Evolutionary conservation across 2,329 filamentous ascomycete genomes (phyloP).

Genomic region (Botrytis tulipae): DNA sequence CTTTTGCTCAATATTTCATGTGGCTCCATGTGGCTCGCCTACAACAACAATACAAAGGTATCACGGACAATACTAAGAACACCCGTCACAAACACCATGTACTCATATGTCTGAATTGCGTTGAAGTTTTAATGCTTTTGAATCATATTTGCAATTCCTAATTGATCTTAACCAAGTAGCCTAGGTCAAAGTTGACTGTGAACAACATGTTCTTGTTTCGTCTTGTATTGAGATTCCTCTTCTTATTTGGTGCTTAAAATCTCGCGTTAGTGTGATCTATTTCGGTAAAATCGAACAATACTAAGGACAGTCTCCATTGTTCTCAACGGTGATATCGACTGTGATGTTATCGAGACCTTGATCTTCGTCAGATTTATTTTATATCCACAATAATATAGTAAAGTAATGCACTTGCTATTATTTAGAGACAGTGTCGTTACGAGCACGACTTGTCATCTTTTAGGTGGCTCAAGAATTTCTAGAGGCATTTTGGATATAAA

Average conservation of each 20-base stretch:
- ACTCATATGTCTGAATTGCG: not conserved
- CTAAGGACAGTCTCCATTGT: constrained; percentile 15
- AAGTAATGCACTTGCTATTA: constrained; percentile 13
- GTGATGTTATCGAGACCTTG: not conserved
- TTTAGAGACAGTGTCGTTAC: constrained; percentile 8
- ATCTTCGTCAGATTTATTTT: not conserved
- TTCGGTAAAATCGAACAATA: constrained; percentile 14
- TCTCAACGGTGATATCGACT: not conserved
- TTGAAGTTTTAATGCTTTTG: constrained; percentile 1
- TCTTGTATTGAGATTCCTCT: not conserved
- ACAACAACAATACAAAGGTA: constrained; percentile 18
- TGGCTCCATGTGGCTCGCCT: constrained; percentile 18
- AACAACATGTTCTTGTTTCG: not conserved
- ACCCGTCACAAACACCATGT: constrained; percentile 5
- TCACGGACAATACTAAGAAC: constrained; percentile 19
- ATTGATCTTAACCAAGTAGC: not conserved
- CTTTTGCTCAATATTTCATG: not conserved
- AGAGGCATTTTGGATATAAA: not conserved
- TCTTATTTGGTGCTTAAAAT: not conserved
- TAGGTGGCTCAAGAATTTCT: not conserved
- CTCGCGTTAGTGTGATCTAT: not conserved
- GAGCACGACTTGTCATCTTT: not conserved
- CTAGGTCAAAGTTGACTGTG: not conserved
- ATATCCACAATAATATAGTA: constrained; percentile 11
- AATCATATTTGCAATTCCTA: not conserved